A percentile compares a stretch with the other conserved stretches of the same genome.
Evolutionary conservation across 2,329 filamentous ascomycete species (phyloP).

Genomic region (Talaromyces funiculosus): DNA sequence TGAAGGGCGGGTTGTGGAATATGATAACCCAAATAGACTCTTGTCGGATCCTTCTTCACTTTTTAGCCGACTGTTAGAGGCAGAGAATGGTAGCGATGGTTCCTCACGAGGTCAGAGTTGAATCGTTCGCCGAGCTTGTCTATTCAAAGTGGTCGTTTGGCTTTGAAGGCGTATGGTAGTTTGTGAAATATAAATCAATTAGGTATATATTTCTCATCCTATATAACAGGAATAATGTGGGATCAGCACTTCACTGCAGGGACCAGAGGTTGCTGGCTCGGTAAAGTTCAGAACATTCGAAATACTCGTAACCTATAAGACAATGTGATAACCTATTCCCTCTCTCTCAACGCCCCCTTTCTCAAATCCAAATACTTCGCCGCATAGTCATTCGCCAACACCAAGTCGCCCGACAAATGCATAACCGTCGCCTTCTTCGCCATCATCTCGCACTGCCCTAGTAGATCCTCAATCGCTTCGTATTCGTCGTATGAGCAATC

Average conservation of each 20-base stretch:
- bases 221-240: too few species aligned
- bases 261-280: not conserved
- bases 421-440: constrained; percentile 77
- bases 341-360: constrained; percentile 32
- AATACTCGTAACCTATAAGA: not conserved
- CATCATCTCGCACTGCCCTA: constrained; percentile 71
- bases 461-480: constrained; percentile 60
- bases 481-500: constrained; percentile 61
- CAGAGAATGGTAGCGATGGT: constrained; percentile 1
- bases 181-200: too few species aligned
- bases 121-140: too few species aligned
- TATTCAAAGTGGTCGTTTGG: too few species aligned
- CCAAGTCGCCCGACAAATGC: constrained; percentile 60
- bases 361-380: constrained; percentile 59
- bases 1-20: constrained; percentile 31
- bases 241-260: too few species aligned
- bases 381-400: constrained; percentile 60
- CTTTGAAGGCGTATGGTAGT: too few species aligned
- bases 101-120: too few species aligned
- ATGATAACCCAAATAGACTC: constrained; percentile 30
- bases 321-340: not conserved
- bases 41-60: constrained; percentile 21
- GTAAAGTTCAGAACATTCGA: not conserved
- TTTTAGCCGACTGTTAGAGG: not conserved
- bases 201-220: too few species aligned